These are phyloP conservation scores for Cryptococcus sp. DNA, from an alignment of 1,284 basidiomycete genomes.

Conservation along the genomic window DNA sequence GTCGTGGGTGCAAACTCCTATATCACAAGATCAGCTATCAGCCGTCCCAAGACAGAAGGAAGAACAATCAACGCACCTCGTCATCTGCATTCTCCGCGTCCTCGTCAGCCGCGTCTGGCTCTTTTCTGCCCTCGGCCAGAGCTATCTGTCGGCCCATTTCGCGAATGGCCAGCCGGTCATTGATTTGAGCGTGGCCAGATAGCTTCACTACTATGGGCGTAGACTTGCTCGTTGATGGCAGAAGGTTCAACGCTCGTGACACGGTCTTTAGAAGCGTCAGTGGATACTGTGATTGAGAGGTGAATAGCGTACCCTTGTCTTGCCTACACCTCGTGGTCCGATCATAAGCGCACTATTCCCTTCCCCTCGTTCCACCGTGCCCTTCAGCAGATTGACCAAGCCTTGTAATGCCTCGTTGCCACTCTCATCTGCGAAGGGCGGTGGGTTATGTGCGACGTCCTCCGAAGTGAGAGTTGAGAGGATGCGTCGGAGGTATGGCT, in stretches of 20 bases:
- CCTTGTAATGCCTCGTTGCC: conserved; percentile 46
- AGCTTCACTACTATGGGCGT: conserved; percentile 73
- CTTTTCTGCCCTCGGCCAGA: conserved; percentile 51
- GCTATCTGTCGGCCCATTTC: conserved; percentile 79
- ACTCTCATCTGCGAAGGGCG: conserved; percentile 41
- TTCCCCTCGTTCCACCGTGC: conserved; percentile 75
- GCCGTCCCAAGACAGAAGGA: background rate
- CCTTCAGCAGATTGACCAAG: conserved; percentile 65
- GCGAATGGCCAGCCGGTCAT: conserved; percentile 84
- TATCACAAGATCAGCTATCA: conserved; percentile 2
- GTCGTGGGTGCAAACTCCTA: conserved; percentile 58
- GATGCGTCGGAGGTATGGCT: conserved; percentile 28
- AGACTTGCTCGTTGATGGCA: conserved; percentile 45
- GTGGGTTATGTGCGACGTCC: conserved; percentile 12
- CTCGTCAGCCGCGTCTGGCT: conserved; percentile 49
- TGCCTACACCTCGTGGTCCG: conserved; percentile 79
- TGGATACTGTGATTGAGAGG: background rate
- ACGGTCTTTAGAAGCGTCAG: conserved; percentile 33
- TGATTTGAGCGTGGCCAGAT: conserved; percentile 80
- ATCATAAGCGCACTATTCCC: conserved; percentile 86
- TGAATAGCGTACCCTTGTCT: conserved; percentile 65
- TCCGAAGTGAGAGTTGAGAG: conserved; percentile 37
- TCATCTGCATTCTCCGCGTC: conserved; percentile 36
- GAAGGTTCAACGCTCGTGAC: conserved; percentile 38
- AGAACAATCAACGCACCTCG: conserved; percentile 12